Evolutionary conservation across 108 stramenopile species (phyloP).

Genomic region (Craspedostauros australis): DNA sequence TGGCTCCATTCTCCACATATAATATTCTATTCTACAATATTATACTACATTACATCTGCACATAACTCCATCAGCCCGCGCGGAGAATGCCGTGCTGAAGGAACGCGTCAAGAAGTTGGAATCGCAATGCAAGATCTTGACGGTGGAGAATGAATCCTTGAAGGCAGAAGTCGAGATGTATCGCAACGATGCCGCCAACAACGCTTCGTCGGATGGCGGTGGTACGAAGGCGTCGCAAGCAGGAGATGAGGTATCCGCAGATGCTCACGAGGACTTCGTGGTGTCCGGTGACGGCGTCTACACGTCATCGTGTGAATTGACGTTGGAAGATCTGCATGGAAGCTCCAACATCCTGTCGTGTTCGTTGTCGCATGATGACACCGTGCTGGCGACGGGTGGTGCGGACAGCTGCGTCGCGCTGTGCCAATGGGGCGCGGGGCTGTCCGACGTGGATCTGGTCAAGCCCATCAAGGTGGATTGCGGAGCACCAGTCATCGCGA

Average conservation of each 20-base stretch:
- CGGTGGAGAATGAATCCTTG: slow-evolving; percentile 59
- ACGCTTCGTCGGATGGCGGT: slow-evolving; percentile 8
- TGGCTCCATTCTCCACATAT: too few species aligned
- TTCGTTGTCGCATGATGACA: slow-evolving; percentile 51
- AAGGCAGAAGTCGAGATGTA: slow-evolving; percentile 77
- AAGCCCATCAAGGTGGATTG: slow-evolving; percentile 38
- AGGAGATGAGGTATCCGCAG: not conserved
- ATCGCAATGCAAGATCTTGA: slow-evolving; percentile 38
- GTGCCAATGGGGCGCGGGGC: slow-evolving; percentile 50
- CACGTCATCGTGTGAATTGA: slow-evolving; percentile 34
- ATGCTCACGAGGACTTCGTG: slow-evolving; percentile 37
- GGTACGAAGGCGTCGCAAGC: not conserved
- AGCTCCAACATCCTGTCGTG: slow-evolving; percentile 60
- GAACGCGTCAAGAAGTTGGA: slow-evolving; percentile 63
- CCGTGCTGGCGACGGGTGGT: slow-evolving; percentile 71
- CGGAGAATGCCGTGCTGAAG: slow-evolving; percentile 67
- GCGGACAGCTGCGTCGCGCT: slow-evolving; percentile 55
- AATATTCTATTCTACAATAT: too few species aligned
- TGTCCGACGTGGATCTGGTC: slow-evolving; percentile 36
- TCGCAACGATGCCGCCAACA: slow-evolving; percentile 36
- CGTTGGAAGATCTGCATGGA: slow-evolving; percentile 51
- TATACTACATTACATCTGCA: too few species aligned
- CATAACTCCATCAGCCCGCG: slow-evolving; percentile 28
- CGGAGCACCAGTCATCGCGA: slow-evolving; percentile 64
- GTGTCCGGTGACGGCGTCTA: slow-evolving; percentile 60